Conservation (phyloP, 2,329 filamentous ascomycete species). For the Colletotrichum plurivorum region DNA sequence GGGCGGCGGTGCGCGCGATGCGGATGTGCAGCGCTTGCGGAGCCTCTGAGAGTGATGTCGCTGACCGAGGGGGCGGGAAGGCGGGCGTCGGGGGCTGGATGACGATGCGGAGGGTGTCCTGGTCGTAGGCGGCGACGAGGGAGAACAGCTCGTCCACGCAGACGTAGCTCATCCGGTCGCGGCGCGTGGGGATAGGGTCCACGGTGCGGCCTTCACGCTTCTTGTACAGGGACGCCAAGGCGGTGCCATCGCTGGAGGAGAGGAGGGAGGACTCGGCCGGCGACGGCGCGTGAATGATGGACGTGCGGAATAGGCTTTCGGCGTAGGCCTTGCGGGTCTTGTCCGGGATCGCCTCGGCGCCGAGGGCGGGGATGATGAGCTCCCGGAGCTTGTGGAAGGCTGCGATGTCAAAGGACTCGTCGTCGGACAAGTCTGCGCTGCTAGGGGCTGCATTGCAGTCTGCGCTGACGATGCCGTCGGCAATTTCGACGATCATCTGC, state of each 20-base stretch:
- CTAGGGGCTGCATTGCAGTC: conserved; percentile 65
- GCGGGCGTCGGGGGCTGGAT: conserved; percentile 62
- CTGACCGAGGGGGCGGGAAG: conserved; percentile 47
- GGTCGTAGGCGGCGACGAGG: conserved; percentile 70
- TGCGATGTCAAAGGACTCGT: conserved; percentile 86
- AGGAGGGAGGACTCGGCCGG: conserved; percentile 67
- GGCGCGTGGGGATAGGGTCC: conserved; percentile 73
- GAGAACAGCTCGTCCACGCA: conserved; percentile 85
- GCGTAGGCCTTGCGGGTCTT: conserved; percentile 78
- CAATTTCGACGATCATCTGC: conserved; percentile 75
- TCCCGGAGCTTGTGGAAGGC: conserved; percentile 79
- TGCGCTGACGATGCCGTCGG: conserved; percentile 78
- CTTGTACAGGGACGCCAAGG: conserved; percentile 74
- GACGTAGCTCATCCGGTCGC: conserved; percentile 82
- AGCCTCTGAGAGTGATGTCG: conserved; percentile 43
- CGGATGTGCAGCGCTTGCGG: conserved; percentile 61
- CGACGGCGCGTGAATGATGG: conserved; percentile 80
- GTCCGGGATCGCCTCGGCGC: conserved; percentile 75
- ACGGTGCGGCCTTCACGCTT: conserved; percentile 81
- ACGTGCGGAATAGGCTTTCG: conserved; percentile 83
- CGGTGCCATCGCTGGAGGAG: conserved; percentile 64
- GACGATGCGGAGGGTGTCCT: conserved; percentile 53
- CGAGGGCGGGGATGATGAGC: conserved; percentile 82
- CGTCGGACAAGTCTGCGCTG: conserved; percentile 67
- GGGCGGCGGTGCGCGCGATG: conserved; percentile 82